A percentile compares a stretch with the other conserved stretches of the same genome.
Conservation (phyloP, 768 basidiomycete species). For the Leccinum ochraceum region DNA sequence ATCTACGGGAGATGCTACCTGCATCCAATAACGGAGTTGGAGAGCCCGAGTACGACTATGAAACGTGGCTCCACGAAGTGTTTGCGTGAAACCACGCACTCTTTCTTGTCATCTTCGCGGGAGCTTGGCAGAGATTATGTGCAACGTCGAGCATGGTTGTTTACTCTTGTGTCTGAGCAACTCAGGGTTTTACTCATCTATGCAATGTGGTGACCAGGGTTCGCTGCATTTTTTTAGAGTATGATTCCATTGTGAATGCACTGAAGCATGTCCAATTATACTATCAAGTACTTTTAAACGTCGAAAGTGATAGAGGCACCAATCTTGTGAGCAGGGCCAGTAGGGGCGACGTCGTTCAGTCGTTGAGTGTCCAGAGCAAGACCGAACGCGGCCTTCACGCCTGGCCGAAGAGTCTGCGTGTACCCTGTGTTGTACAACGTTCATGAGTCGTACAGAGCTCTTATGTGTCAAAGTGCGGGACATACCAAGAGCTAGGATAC, state of each 20-base stretch:
- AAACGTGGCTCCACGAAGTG: constrained; percentile 78
- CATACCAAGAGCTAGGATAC: constrained; percentile 82
- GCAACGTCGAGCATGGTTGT: neutral
- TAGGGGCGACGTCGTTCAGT: constrained; percentile 68
- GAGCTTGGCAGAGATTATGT: neutral
- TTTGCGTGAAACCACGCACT: constrained; percentile 50
- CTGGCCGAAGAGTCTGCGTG: constrained; percentile 91
- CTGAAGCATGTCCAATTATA: constrained; percentile 16
- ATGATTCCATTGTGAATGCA: constrained; percentile 17
- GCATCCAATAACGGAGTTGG: constrained; percentile 48
- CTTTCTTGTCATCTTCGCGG: neutral
- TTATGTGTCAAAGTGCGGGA: neutral
- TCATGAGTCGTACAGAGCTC: constrained; percentile 12
- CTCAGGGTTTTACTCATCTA: neutral
- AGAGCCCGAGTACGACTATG: constrained; percentile 78
- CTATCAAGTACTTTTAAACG: constrained; percentile 44
- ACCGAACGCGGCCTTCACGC: constrained; percentile 91
- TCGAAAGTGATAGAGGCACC: constrained; percentile 78
- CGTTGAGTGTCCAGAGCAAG: constrained; percentile 94
- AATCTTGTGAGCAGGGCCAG: constrained; percentile 80
- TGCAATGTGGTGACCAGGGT: neutral
- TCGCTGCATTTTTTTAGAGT: constrained; percentile 4
- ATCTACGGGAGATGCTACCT: constrained; percentile 84
- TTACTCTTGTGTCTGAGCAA: neutral
- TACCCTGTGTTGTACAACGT: constrained; percentile 51